Evolutionary conservation across 805 yeast species (phyloP).

Genomic region (Lipomyces japonicus): DNA sequence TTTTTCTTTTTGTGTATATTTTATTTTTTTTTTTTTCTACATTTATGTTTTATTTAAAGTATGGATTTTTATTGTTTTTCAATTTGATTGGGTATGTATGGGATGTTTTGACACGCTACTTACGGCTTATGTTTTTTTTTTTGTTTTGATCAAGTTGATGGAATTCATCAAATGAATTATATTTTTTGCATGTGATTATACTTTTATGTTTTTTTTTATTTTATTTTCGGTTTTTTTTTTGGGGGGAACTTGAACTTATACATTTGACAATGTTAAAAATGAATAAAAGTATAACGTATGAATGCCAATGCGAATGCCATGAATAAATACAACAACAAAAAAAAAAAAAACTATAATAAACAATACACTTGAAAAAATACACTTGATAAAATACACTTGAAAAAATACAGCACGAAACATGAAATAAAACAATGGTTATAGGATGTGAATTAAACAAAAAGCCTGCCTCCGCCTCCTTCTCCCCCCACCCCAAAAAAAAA

Average conservation of each 20-base stretch:
- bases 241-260: background rate
- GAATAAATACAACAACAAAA: background rate
- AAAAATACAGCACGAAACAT: too few relatives aligned
- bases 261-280: background rate
- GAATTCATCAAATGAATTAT: background rate
- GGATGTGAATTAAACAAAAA: background rate
- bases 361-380: background rate
- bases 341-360: background rate
- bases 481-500: background rate
- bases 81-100: too few relatives aligned
- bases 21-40: background rate
- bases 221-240: background rate
- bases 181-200: background rate
- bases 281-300: background rate
- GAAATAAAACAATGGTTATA: too few relatives aligned
- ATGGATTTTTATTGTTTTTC: too few relatives aligned
- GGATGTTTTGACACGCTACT: too few relatives aligned
- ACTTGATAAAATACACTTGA: background rate
- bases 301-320: too few relatives aligned
- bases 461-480: background rate
- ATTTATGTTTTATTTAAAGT: background rate
- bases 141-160: background rate
- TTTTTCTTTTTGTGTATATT: background rate
- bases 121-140: slow-evolving; percentile 1
- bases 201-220: background rate